Evolutionary conservation across 371 early-diverging fungal species (phyloP).

Genomic region (Catenaria anguillulae): DNA sequence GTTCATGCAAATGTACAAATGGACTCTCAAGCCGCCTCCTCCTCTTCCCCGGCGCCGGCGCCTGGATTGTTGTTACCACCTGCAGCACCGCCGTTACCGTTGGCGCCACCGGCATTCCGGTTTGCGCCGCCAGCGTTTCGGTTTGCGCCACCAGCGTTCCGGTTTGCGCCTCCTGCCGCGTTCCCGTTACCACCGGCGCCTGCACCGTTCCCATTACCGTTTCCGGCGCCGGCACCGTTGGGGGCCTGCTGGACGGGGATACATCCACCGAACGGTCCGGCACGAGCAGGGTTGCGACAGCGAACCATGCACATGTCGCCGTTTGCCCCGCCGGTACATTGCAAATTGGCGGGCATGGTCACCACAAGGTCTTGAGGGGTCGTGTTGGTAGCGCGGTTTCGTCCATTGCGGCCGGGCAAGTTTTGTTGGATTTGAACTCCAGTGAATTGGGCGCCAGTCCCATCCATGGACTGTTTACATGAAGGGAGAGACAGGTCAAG

Average conservation of each 20-base stretch:
- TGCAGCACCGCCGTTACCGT: too few relatives aligned
- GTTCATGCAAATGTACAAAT: too few relatives aligned
- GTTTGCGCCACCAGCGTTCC: too few relatives aligned
- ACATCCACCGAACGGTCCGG: slow-evolving; percentile 5
- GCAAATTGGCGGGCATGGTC: background rate
- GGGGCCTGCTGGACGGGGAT: background rate
- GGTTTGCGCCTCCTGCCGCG: too few relatives aligned
- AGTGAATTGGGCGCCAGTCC: background rate
- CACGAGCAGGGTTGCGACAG: background rate
- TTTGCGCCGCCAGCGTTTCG: too few relatives aligned
- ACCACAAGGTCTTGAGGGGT: background rate
- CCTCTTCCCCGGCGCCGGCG: too few relatives aligned
- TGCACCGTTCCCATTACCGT: too few relatives aligned
- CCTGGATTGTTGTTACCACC: too few relatives aligned
- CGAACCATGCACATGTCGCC: slow-evolving; percentile 3
- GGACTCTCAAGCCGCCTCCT: too few relatives aligned
- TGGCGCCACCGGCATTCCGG: too few relatives aligned
- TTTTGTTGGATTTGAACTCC: background rate
- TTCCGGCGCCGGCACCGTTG: too few relatives aligned
- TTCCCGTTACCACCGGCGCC: too few relatives aligned
- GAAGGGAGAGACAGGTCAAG: background rate
- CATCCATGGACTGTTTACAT: background rate
- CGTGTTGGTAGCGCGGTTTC: background rate
- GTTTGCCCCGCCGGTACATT: slow-evolving; percentile 1
- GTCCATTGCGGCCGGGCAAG: background rate